These are phyloP conservation scores for Tetracentron sinense DNA, from an alignment of 164 flowering plant species.

Conservation along the genomic window DNA sequence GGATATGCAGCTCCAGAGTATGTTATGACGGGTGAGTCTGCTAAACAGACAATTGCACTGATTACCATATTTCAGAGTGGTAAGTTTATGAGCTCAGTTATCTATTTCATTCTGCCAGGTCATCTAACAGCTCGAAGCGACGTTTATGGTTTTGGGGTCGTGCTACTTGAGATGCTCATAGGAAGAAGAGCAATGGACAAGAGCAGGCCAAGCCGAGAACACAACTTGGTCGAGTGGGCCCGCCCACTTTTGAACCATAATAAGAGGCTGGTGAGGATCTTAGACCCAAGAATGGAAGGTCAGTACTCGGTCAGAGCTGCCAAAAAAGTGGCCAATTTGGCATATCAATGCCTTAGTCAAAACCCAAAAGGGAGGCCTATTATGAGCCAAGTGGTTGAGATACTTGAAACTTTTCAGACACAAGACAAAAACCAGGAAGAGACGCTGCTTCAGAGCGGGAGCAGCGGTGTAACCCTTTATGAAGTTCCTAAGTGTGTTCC, in stretches of 20 bases:
- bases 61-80: neutral
- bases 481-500: constrained; percentile 43
- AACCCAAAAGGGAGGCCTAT: constrained; percentile 89
- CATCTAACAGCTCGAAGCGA: constrained; percentile 92
- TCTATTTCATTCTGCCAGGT: constrained; percentile 35
- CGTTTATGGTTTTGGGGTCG: constrained; percentile 94
- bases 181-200: constrained; percentile 90
- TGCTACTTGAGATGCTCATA: constrained; percentile 87
- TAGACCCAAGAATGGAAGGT: constrained; percentile 92
- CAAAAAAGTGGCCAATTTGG: constrained; percentile 70
- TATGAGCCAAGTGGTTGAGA: constrained; percentile 81
- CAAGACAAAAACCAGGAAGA: constrained; percentile 27
- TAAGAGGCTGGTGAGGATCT: constrained; percentile 60
- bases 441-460: constrained; percentile 24
- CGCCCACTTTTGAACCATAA: constrained; percentile 74
- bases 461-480: constrained; percentile 40
- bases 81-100: constrained; percentile 4
- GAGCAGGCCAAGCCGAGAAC: constrained; percentile 82
- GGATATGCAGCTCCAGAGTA: constrained; percentile 98
- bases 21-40: constrained; percentile 82
- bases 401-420: constrained; percentile 54
- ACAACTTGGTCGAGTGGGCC: constrained; percentile 94
- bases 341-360: constrained; percentile 89
- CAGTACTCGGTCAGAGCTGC: constrained; percentile 59
- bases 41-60: neutral